phyloP scores from a whole-genome alignment of 2,329 filamentous ascomycete species.

The Septoria linicola region DNA sequence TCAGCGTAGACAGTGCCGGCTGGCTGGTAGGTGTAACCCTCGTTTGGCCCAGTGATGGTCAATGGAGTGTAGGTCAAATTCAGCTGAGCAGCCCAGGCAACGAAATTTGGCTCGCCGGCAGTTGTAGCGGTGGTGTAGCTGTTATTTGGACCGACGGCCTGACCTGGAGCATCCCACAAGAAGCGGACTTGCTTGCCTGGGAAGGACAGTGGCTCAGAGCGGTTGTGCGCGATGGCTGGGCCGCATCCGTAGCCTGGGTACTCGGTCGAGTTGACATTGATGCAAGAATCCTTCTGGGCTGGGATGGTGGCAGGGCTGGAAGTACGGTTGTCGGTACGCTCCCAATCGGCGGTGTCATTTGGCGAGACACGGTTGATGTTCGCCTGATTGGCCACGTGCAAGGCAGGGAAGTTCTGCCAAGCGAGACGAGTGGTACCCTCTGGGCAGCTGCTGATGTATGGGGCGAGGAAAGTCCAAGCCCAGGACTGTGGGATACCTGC shows the following conservation, averaged over 20 bases:
- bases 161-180: slow-evolving; percentile 69
- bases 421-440: slow-evolving; percentile 68
- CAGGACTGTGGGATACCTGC: slow-evolving; percentile 78
- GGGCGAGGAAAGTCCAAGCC: slow-evolving; percentile 78
- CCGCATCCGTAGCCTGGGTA: slow-evolving; percentile 55
- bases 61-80: slow-evolving; percentile 53
- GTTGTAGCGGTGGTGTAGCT: slow-evolving; percentile 67
- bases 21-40: slow-evolving; percentile 71
- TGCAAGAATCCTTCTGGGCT: slow-evolving; percentile 53
- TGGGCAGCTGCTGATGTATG: slow-evolving; percentile 77
- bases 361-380: slow-evolving; percentile 68
- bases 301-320: slow-evolving; percentile 55
- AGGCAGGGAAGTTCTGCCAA: slow-evolving; percentile 80
- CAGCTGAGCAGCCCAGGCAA: slow-evolving; percentile 74
- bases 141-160: slow-evolving; percentile 74
- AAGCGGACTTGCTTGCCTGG: slow-evolving; percentile 71
- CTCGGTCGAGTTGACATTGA: slow-evolving; percentile 53
- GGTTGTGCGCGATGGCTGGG: slow-evolving; percentile 67
- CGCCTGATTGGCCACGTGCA: slow-evolving; percentile 72
- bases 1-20: slow-evolving; percentile 65
- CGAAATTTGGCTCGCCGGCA: slow-evolving; percentile 62
- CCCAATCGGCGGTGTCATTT: slow-evolving; percentile 60
- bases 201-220: slow-evolving; percentile 68
- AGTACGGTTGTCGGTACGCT: slow-evolving; percentile 61
- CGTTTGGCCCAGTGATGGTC: slow-evolving; percentile 63